Evolutionary conservation across 345 rosid genomes (phyloP), one percentile per base, ranked within the genome.

Genomic region (Euclidium syriacum): DNA sequence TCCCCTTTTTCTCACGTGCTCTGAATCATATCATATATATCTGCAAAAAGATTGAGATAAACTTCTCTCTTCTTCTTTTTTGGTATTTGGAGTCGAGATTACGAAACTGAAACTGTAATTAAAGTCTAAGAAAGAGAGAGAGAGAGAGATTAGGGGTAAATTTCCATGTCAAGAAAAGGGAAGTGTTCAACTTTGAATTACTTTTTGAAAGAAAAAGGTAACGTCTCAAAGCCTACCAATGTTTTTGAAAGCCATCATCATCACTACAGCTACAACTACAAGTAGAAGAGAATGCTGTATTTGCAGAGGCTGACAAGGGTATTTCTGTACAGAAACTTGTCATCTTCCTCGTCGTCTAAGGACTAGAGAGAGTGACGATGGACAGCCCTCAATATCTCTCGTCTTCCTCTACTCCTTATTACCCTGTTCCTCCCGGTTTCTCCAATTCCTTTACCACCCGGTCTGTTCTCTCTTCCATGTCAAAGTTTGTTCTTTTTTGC

Each of bases 381-480:
- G 55, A 68, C 8, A 54, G 4, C 44, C 16, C 41, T 36, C 22
- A 18, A 18, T 26, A 12, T 12, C n/a, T 36, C 29, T 53, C 10
- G 32, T 40, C 32, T 17, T 41, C 53, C 50, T 42, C 72, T 33
- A 14, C 42, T 40, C 12, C 18, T 48, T 64, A 25, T 57, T 47
- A 7, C 59, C 11, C 43, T 36, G 16, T 53, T 72, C 74, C 71
- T 66, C 73, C 73, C 67, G 43, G 76, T 67, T 81, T 79, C 80
- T 72, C 71, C 50, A 47, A 23, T 23, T 47, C 71, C 41, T 56
- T 66, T 7, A 42, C 86, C 55, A 81, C 83, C 52, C 79, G 88
- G 88, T 85, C 71, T 41, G n/a, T 29, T 54, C 12, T 48, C 57
- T 44, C 43, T 64, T 32, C 12, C 22, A 18, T 63, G 32, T 32